Base-by-base conservation (phyloP, 2,329 filamentous ascomycete genomes). In the Colletotrichum graminicola region DNA sequence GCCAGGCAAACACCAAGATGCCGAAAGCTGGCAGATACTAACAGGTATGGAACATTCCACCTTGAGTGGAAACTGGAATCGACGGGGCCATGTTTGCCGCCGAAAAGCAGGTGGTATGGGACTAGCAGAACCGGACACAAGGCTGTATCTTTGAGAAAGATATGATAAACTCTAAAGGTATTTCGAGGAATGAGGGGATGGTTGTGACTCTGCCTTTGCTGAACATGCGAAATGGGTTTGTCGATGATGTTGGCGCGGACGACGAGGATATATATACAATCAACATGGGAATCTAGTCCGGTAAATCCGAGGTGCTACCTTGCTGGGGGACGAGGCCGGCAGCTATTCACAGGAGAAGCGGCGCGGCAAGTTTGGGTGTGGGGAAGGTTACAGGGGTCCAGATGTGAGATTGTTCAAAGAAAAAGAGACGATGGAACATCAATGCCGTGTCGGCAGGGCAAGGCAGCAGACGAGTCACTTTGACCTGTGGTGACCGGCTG, bases 11-110 rank as follows among this genome's bases (percentile, higher is more conserved):
- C 21, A 41, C 12, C 18, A 34, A 14, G 2, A 26, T 7, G 39
- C 26, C 36, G 32, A 29, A 39, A 16, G 29, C 16, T 60, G 14
- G 26, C n/a, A 16, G 32, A 41, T 16, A 68, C 67, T 74, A 12
- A 74, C 73, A 74, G 34, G 73, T 74, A 59, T 74, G 73, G 52
- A 73, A 74, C 73, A 74, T 74, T 36, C 73, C 71, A 57, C 71
- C 73, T 49, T 74, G 73, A n/a, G 64, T 66, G 55, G 73, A 61
- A 26, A 73, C 61, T 41, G 73, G 63, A 8, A 73, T 66, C 7
- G 67, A 73, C 29, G 73, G 73, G 3, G 73, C 73, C 73, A 74
- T 74, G 41, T 23, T 66, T 8, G 45, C 61, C 57, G 10, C 57
- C 64, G 8, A 51, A 6, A 32, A 67, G 23, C 6, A 39, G 26